phyloP scores from a whole-genome alignment of 129 eudicot genomes.

The Ambrosia trifida region DNA sequence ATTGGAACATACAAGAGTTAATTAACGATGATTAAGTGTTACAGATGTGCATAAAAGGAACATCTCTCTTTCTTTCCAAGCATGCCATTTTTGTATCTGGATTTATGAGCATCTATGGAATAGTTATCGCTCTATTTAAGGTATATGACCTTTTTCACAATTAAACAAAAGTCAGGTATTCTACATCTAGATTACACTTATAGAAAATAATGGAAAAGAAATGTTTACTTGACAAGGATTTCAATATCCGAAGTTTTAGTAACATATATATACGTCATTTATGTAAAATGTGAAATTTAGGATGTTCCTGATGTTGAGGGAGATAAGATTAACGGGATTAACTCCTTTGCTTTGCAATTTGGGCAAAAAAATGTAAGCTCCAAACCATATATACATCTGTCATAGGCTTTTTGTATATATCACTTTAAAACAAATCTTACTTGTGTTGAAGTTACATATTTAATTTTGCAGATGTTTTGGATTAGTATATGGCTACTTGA shows the following conservation, averaged over 20 bases:
- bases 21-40: slow-evolving; percentile 9
- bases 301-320: slow-evolving; percentile 45
- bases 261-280: not conserved
- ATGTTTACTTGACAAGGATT: too few species aligned
- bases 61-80: slow-evolving; percentile 25
- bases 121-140: slow-evolving; percentile 39
- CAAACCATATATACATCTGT: not conserved
- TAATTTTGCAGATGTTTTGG: slow-evolving; percentile 36
- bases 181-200: not conserved
- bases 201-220: not conserved
- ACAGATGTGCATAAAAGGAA: slow-evolving; percentile 21
- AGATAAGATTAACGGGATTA: slow-evolving; percentile 36
- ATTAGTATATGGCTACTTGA: slow-evolving; percentile 38
- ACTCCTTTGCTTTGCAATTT: slow-evolving; percentile 32
- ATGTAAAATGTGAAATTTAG: slow-evolving; percentile 14
- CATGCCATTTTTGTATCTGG: slow-evolving; percentile 37
- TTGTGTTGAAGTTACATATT: not conserved
- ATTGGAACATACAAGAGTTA: not conserved
- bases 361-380: slow-evolving; percentile 32
- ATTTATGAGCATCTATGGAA: slow-evolving; percentile 34
- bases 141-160: slow-evolving; percentile 1
- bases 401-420: not conserved
- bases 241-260: too few species aligned
- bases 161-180: not conserved
- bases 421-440: not conserved